Evolutionary conservation across 202 grass and related monocot species (phyloP), one percentile per base, ranked within the genome.

Genomic region (Panicum virgatum): DNA sequence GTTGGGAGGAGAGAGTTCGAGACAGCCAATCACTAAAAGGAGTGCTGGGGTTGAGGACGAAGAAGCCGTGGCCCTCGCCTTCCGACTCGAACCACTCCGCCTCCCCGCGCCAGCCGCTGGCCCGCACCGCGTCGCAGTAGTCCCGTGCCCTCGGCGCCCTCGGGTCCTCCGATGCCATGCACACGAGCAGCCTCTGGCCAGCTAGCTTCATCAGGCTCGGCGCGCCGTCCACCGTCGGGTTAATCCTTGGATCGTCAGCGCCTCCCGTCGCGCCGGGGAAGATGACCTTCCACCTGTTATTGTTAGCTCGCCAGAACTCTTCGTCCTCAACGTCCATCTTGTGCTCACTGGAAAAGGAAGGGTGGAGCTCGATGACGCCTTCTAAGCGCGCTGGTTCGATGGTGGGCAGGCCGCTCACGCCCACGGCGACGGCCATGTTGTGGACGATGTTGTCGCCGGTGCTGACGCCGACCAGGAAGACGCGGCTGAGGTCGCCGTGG

Each of bases 181-280:
- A 69, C 43, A 95, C 88, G 72, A 92, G 82, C 82, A 95, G 45
- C 87, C 90, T 82, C 76, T 79, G 70, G n/a, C 88, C 84, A 47
- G 69, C 32, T 27, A 96, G 80, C 52, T 68, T 80, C 37, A 10
- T 37, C 69, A 96, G 73, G 36, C 80, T 93, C 48, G 83, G 66
- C 40, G 86, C 93, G 50, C 79, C 86, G 77, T 32, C 78, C 2
- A 88, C 93, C 88, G 72, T 63, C 42, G 93, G 93, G 44, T 96
- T 92, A 36, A 96, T 86, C 76, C 90, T 82, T 9, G 83, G 88
- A 27, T 96, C 85, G 22, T 92, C 88, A 1, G 75, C 45, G 5
- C 90, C 83, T 4, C 15, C 70, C 5, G 0, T 69, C 1, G 90
- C 61, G 19, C 22, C 43, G 0, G 83, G 90, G 82, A 76, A 96